Evolutionary conservation across 768 basidiomycete species (phyloP), one percentile per base, ranked within the genome.

Genomic region (Tulasnella sp.): DNA sequence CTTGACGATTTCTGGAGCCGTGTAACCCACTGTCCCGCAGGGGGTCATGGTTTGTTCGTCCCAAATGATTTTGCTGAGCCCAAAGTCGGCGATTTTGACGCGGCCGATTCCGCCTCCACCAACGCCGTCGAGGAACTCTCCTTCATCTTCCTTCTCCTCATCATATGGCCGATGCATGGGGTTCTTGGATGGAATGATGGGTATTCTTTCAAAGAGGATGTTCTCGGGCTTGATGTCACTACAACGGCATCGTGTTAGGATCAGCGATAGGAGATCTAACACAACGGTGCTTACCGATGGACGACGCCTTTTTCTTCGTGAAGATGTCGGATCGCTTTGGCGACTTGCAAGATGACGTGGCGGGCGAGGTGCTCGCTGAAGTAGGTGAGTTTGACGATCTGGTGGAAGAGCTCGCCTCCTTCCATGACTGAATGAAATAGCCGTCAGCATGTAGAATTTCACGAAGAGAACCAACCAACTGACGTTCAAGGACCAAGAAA

Each of bases 11-110:
- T 99, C 97, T 5, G 97, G 97, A 6, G 97, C 97, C 2, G 97
- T 99, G 81, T 99, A 99, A 26, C 97, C 97, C 37, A 99, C 96
- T 2, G 97, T 99, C n/a, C 97, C 97, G 77, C 97, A 99, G 26
- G 97, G 97, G 16, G 97, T 99, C 91, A 93, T 95, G 6, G 97
- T 99, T 78, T 98, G 90, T 78, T 98, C 97, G 78, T 96, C 91
- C 97, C 97, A 99, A 4, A 99, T 94, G 69, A 98, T 90, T 81
- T 99, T 99, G 74, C 90, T 92, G 63, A 99, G 84, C 39, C 97
- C 97, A 78, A 99, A 99, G 80, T 99, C 97, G 73, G 97, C 97
- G 73, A 99, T 97, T 84, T 98, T 99, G 80, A 99, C 95, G 44
- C 89, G 88, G 7, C 97, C 97, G 75, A 99, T 99, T 26, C 96